Evolutionary conservation across 2,329 filamentous ascomycete species (phyloP).

Genomic region (Epichloe elymi): DNA sequence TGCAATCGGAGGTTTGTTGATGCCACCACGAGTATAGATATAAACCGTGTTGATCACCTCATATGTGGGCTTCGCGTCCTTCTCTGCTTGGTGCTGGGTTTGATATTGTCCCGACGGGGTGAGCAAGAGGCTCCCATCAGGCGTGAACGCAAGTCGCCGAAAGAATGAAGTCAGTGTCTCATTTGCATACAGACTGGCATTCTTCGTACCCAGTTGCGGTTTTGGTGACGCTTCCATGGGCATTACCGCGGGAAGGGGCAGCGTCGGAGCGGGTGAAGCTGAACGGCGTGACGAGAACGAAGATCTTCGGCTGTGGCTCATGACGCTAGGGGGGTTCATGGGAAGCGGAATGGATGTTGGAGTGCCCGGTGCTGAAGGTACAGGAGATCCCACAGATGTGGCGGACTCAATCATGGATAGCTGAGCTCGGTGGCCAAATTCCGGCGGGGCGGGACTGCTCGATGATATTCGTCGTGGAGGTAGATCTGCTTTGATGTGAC

Average conservation of each 20-base stretch:
- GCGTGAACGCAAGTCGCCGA: slow-evolving; percentile 81
- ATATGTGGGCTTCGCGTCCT: slow-evolving; percentile 60
- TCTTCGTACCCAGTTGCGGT: slow-evolving; percentile 60
- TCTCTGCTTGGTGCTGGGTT: slow-evolving; percentile 52
- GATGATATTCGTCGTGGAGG: slow-evolving; percentile 82
- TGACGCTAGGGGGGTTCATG: slow-evolving; percentile 86
- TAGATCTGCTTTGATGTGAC: slow-evolving; percentile 72
- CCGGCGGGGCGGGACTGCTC: slow-evolving; percentile 81
- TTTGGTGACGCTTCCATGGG: slow-evolving; percentile 83
- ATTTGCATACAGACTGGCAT: slow-evolving; percentile 86
- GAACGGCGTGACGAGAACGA: slow-evolving; percentile 85
- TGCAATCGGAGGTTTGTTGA: slow-evolving; percentile 91
- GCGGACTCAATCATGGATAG: slow-evolving; percentile 41
- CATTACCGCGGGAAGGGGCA: slow-evolving; percentile 91
- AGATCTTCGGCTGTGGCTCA: slow-evolving; percentile 86
- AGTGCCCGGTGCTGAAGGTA: slow-evolving; percentile 83
- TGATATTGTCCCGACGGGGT: slow-evolving; percentile 95
- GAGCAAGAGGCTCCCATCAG: slow-evolving; percentile 84
- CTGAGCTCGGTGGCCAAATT: slow-evolving; percentile 55
- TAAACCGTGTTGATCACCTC: slow-evolving; percentile 96
- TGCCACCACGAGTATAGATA: slow-evolving; percentile 89
- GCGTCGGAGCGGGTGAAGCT: slow-evolving; percentile 81
- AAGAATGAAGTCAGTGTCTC: slow-evolving; percentile 98
- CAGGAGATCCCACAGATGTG: slow-evolving; percentile 61
- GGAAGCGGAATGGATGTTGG: slow-evolving; percentile 79